Evolutionary conservation across 2,329 filamentous ascomycete genomes (phyloP), one percentile per base, ranked within the genome.

Genomic region (Cryphonectria radicalis): DNA sequence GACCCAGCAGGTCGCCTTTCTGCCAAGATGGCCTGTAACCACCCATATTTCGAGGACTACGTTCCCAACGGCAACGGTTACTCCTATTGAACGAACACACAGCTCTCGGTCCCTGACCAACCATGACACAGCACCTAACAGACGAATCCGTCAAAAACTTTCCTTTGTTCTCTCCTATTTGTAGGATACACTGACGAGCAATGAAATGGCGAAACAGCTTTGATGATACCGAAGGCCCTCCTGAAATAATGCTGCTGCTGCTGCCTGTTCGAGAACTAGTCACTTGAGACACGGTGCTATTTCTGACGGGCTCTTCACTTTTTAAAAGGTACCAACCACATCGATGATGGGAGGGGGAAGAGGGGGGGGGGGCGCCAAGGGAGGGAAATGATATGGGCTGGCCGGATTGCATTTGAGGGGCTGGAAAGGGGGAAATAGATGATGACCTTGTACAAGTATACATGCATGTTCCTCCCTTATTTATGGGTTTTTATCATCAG

Each of bases 1-100:
- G 93, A 97, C 80, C 93, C 93, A 6, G 92, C 93, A 46, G 90
- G 90, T 72, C 91, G 93, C 74, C 93, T 97, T 76, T 95, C 92
- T 13, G 93, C 93, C 64, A 97, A 97, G 85, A 92, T 94, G 81
- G 91, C 93, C n/a, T 93, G 92, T 79, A 85, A 89, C 75, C 93
- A 97, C 79, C 90, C 92, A 6, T 97, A 96, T 84, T 96, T 97
- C 75, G 81, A 82, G 73, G 80, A 83, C 74, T 80, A 77, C 73
- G 75, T 59, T 76, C 76, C 67, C 66, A 74, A 53, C 69, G 74
- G 65, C 71, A 76, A 65, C 76, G 74, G 77, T 73, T 76, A 76
- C 64, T 76, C 75, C 72, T 79, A 80, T 75, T 77, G 77, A 76
- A 79, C 43, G 77, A 76, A 79, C 53, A 81, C 53, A 81, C 65